Base-by-base conservation (phyloP, 208 protist genomes). In the Strigomonas culicis region DNA sequence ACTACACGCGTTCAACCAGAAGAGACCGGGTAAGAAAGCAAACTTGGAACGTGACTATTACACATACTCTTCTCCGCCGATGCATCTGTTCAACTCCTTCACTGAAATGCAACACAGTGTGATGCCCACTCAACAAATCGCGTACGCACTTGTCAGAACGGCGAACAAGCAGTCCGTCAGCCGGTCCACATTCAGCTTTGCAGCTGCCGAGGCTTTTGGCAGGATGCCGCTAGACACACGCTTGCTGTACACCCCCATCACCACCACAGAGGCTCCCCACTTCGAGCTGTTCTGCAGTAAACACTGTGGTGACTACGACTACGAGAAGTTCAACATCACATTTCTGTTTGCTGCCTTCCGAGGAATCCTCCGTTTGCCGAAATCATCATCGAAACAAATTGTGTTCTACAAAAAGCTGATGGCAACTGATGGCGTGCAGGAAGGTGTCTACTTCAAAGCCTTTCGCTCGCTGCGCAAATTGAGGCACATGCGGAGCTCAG, bases 21-120 rank as follows among this genome's bases (percentile, higher is more conserved):
- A 60, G 36, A 7, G 22, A 59, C 34, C 43, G 58, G 66, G 58
- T 92, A 19, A 59, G 57, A 8, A 64, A 70, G 28, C 71, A 80
- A 55, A 56, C 27, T 34, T 55, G 63, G 0, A 67, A 68, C 32
- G 4, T 47, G 7, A n/a, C n/a, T n/a, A n/a, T n/a, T n/a, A n/a
- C n/a, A n/a, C n/a, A n/a, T n/a, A n/a, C n/a, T n/a, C n/a, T n/a
- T 77, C 64, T 44, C 87, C 87, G n/a, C 55, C 55, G 51, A 93
- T 93, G 87, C 47, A 68, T 8, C 70, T 82, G 46, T 93, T 93
- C 68, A 34, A 66, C 46, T 93, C 87, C 0, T 93, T 93, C 72
- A 84, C 80, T 0, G 82, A 93, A 43, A 93, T 93, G 87, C 81
- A 90, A 59, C 77, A 70, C 55, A 63, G 68, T 1, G 81, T 93